Base-by-base conservation (phyloP, 129 eudicot species). In the Chrysanthemum lavandulifolium region DNA sequence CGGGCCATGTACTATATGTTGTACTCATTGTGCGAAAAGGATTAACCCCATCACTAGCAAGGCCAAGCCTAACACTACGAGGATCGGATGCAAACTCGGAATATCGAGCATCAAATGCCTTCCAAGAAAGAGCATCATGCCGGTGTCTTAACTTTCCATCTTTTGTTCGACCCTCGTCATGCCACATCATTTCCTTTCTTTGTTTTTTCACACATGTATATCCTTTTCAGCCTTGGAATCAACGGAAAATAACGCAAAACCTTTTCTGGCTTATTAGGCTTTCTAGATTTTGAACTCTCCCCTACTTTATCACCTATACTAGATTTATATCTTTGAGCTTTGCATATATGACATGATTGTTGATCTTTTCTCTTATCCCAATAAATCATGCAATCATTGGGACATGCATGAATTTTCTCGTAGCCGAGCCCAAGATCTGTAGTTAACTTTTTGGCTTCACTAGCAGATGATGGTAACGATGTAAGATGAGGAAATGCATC, bases 181-280 rank as follows among this genome's bases (percentile, higher is more conserved):
- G n/a, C 61, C 61, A 56, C 61, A 29, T 56, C 25, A 56, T 56
- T 56, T 56, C 61, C 21, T 56, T 56, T 16, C n/a, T n/a, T n/a
- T n/a, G 61, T 56, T n/a, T 56, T 31, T 31, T 31, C 36, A 31
- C 23, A 55, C 60, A 55, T 55, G 21, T 55, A 55, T 5, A 55
- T 15, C 15, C 60, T 55, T 55, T 31, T 31, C 36, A 31, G 36
- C 36, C 36, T 31, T 31, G 36, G 36, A 31, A 31, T 31, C 36
- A 31, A 19, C 0, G 31, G 4, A 10, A 58, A 58, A 13, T 18
- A 19, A 7, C 63, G 63, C 3, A 58, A 58, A 19, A 19, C 63
- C 23, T 58, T 58, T 58, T 13, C 63, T 16, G 33, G 36, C 36
- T 59, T 59, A 4, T 59, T 21, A 2, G 40, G 16, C 40, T 58